Evolutionary conservation across 805 yeast genomes (phyloP).

Genomic region (Metschnikowia orientalis): DNA sequence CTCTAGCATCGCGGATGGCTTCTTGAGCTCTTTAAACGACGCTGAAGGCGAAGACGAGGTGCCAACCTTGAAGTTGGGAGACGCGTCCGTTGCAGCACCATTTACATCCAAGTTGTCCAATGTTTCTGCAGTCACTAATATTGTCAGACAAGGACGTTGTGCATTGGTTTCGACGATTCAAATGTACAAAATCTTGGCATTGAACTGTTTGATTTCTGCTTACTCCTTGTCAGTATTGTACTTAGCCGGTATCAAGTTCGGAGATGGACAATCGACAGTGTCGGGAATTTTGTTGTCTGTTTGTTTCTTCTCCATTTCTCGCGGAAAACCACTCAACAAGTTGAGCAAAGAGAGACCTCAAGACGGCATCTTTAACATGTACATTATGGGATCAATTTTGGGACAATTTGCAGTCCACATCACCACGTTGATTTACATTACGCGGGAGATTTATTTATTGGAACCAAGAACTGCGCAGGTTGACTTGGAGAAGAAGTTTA

Average conservation of each 20-base stretch:
- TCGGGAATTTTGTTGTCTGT: constrained; percentile 90
- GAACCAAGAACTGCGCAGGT: constrained; percentile 92
- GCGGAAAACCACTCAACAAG: constrained; percentile 87
- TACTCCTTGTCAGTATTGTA: constrained; percentile 91
- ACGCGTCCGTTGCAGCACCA: constrained; percentile 99
- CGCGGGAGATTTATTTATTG: constrained; percentile 72
- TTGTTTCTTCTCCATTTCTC: constrained; percentile 91
- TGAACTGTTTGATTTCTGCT: constrained; percentile 95
- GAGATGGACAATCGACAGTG: constrained; percentile 96
- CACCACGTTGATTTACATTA: constrained; percentile 73
- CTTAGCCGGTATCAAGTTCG: constrained; percentile 95
- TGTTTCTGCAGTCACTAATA: constrained; percentile 88
- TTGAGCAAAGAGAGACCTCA: constrained; percentile 93
- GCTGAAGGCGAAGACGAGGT: constrained; percentile 74
- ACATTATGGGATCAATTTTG: constrained; percentile 95
- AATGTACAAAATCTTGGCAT: constrained; percentile 96
- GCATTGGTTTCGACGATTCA: constrained; percentile 96
- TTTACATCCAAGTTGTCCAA: constrained; percentile 91
- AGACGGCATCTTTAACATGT: constrained; percentile 90
- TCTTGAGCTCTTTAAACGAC: constrained; percentile 51
- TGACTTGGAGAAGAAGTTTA: constrained; percentile 83
- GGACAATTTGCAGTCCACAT: constrained; percentile 96
- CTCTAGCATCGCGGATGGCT: constrained; percentile 50
- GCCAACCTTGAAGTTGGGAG: constrained; percentile 91
- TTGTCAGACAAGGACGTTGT: constrained; percentile 96